These are phyloP conservation scores for Neurospora africana DNA, from an alignment of 495 filamentous ascomycete species.

Conservation along the genomic window DNA sequence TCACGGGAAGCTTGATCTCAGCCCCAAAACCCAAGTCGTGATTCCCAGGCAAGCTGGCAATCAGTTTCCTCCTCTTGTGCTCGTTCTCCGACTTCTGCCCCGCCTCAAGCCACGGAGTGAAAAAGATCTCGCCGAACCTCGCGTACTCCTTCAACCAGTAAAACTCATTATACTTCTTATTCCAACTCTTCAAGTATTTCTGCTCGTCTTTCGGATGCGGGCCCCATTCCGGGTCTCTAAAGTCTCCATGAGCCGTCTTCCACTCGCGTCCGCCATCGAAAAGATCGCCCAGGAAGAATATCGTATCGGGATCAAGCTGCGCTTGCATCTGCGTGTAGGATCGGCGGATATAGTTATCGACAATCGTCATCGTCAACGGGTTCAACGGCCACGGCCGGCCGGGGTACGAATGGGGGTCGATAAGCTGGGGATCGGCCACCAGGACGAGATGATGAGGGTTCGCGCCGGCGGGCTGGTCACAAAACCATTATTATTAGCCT, in stretches of 20 bases:
- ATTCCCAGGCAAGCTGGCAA: conserved; percentile 82
- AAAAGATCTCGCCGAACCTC: conserved; percentile 71
- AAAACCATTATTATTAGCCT: background rate
- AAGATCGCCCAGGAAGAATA: conserved; percentile 86
- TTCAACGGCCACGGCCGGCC: conserved; percentile 84
- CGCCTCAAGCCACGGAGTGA: conserved; percentile 45
- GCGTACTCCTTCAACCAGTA: conserved; percentile 79
- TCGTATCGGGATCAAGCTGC: conserved; percentile 63
- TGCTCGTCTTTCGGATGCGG: conserved; percentile 37
- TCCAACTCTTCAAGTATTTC: conserved; percentile 53
- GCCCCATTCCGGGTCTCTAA: conserved; percentile 49
- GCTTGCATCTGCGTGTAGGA: conserved; percentile 63
- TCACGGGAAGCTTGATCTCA: conserved; percentile 66
- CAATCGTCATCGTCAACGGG: conserved; percentile 66
- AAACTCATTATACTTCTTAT: conserved; percentile 55
- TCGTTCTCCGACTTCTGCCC: conserved; percentile 25
- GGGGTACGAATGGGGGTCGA: conserved; percentile 94
- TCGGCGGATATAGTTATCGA: conserved; percentile 79
- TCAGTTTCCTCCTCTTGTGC: conserved; percentile 50
- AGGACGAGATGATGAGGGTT: conserved; percentile 78
- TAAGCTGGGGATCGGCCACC: conserved; percentile 92
- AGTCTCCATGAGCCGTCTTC: conserved; percentile 52
- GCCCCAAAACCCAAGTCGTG: conserved; percentile 93
- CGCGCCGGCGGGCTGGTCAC: conserved; percentile 55
- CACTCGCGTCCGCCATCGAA: conserved; percentile 97